Evolutionary conservation across 2,329 filamentous ascomycete species (phyloP), one percentile per base, ranked within the genome.

Genomic region (Amphichorda felina): DNA sequence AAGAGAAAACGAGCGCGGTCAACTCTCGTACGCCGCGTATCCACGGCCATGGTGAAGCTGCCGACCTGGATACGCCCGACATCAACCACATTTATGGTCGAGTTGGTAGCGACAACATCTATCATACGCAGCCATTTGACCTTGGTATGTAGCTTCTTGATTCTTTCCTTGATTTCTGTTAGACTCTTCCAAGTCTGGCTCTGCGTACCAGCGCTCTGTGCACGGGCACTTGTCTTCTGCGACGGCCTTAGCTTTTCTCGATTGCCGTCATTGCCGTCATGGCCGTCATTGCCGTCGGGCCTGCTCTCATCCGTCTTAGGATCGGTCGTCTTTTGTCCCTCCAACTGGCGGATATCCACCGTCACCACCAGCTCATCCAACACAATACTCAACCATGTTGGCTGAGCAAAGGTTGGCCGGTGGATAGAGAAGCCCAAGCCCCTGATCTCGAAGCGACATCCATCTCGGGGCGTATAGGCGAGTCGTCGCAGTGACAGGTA

Each of bases 331-430:
- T 66, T 70, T 36, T 62, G 63, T 18, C 61, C 61, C 44, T 74
- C 72, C 29, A 91, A 58, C 33, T 75, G 71, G 40, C 73, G 71
- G 31, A 87, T 64, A 52, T 98, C 85, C 30, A 96, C 56, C 0
- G 85, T 93, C 34, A 98, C 70, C 34, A 79, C 82, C 34, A 95
- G 66, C 53, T 95, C 91, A 49, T 77, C 84, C 40, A 98, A 61
- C 8, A 91, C 83, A 34, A 98, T 69, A 55, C 88, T 96, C 48
- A 94, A 66, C 87, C 89, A 96, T 42, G 93, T 96, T 30, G 91
- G 91, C 56, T 96, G 87, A 32, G 89, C 86, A 59, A 98, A 96
- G 5, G 91, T 96, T 10, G 91, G 91, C 4, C 88, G 79, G 60
- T 98, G 91, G 43, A 96, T 60, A 38, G 84, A 82, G 48, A 98